Evolutionary conservation across 768 basidiomycete genomes (phyloP).

Genomic region (Kwoniella europaea): DNA sequence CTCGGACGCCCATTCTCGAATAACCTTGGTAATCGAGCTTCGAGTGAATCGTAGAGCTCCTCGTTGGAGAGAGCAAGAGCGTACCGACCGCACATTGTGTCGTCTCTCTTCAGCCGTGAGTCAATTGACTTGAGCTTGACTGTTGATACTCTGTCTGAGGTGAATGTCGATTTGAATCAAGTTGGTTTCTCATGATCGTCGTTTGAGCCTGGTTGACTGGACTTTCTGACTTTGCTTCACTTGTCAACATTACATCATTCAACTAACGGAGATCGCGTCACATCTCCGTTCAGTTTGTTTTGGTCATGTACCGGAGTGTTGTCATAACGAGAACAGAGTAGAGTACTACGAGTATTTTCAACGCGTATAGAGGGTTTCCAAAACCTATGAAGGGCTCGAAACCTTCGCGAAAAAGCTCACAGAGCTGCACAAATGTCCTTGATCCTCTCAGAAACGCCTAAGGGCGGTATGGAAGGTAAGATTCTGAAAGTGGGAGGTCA

Average conservation of each 20-base stretch:
- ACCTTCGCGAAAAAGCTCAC: no score
- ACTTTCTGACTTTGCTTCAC: background rate
- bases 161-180: no score
- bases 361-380: background rate
- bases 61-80: slow-evolving; percentile 47
- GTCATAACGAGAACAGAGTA: no score
- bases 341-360: background rate
- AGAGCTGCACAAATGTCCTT: background rate
- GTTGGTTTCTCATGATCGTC: background rate
- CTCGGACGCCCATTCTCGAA: slow-evolving; percentile 33
- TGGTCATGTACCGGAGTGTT: background rate
- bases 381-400: no score
- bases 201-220: background rate
- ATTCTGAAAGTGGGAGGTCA: background rate
- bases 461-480: background rate
- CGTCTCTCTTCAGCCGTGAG: no score
- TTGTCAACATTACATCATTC: slow-evolving; percentile 11
- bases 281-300: slow-evolving; percentile 1
- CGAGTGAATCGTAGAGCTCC: slow-evolving; percentile 46
- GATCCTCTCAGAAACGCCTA: background rate
- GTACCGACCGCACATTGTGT: slow-evolving; percentile 51
- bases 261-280: slow-evolving; percentile 2
- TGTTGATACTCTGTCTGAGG: no score
- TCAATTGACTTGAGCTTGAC: no score
- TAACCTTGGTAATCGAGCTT: slow-evolving; percentile 40